Percentiles rank a stretch among this genome's conserved stretches.
These are phyloP conservation scores for Mucor indicus DNA, from an alignment of 371 early-diverging fungal genomes.

Conservation along the genomic window DNA sequence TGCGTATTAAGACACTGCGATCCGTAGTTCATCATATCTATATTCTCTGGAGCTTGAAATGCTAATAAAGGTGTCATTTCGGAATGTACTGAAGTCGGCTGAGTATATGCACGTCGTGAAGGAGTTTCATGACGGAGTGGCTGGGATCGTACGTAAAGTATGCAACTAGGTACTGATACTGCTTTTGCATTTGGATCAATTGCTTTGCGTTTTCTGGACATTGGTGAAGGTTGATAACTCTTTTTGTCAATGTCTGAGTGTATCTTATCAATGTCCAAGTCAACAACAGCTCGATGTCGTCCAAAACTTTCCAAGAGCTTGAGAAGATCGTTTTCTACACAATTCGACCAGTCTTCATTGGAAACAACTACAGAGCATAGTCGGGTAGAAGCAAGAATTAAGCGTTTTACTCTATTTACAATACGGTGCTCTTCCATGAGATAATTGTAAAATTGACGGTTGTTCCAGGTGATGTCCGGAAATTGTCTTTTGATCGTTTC, in stretches of 20 bases:
- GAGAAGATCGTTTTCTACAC: conserved; percentile 32
- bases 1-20: too few species aligned
- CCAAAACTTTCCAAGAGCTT: conserved; percentile 30
- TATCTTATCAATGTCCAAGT: conserved; percentile 10
- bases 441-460: conserved; percentile 58
- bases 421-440: conserved; percentile 50
- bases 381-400: conserved; percentile 33
- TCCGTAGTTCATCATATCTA: too few species aligned
- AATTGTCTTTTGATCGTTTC: conserved; percentile 49
- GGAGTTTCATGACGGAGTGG: too few species aligned
- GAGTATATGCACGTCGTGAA: too few species aligned
- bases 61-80: too few species aligned
- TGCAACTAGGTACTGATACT: conserved; percentile 17
- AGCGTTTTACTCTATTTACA: conserved; percentile 42
- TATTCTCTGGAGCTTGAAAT: too few species aligned
- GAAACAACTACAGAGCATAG: conserved; percentile 40
- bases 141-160: conserved; percentile 19
- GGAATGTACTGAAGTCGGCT: too few species aligned
- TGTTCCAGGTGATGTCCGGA: conserved; percentile 58
- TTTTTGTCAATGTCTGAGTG: conserved; percentile 13
- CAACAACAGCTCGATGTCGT: conserved; percentile 6
- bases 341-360: conserved; percentile 39
- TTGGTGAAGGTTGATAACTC: not conserved
- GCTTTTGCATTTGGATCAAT: not conserved
- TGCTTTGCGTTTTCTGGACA: not conserved